Evolutionary conservation across 768 basidiomycete species (phyloP).

Genomic region (Psilocybe tampanensis): DNA sequence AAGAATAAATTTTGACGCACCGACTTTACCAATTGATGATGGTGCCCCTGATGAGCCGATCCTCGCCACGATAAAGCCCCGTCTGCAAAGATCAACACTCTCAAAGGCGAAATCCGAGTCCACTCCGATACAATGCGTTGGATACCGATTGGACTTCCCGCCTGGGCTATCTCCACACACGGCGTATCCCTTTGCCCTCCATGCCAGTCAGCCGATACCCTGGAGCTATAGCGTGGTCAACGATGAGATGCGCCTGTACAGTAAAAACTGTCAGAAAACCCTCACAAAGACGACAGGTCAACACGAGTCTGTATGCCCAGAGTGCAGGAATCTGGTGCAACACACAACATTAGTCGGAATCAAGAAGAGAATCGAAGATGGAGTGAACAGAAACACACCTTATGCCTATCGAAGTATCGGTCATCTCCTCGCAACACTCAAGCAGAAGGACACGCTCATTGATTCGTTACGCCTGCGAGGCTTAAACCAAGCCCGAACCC

Average conservation of each 20-base stretch:
- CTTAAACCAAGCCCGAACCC: constrained; percentile 20
- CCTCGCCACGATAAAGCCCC: too few species aligned
- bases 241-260: constrained; percentile 16
- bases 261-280: not conserved
- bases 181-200: constrained; percentile 27
- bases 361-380: constrained; percentile 3
- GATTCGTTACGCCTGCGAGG: constrained; percentile 12
- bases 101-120: too few species aligned
- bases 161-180: constrained; percentile 21
- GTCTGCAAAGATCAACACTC: too few species aligned
- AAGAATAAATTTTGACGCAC: too few species aligned
- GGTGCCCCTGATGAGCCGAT: too few species aligned
- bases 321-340: too few species aligned
- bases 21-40: too few species aligned
- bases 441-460: constrained; percentile 6
- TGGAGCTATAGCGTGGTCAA: constrained; percentile 23
- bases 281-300: not conserved
- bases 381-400: constrained; percentile 12
- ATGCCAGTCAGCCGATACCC: constrained; percentile 20
- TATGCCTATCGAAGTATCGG: constrained; percentile 11
- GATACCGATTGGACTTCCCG: constrained; percentile 18
- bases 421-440: not conserved
- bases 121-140: too few species aligned
- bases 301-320: too few species aligned
- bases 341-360: constrained; percentile 9